A percentile compares a stretch with the other conserved stretches of the same genome.
phyloP scores from a whole-genome alignment of 1,284 basidiomycete genomes.

The Ceratobasidium sp. region DNA sequence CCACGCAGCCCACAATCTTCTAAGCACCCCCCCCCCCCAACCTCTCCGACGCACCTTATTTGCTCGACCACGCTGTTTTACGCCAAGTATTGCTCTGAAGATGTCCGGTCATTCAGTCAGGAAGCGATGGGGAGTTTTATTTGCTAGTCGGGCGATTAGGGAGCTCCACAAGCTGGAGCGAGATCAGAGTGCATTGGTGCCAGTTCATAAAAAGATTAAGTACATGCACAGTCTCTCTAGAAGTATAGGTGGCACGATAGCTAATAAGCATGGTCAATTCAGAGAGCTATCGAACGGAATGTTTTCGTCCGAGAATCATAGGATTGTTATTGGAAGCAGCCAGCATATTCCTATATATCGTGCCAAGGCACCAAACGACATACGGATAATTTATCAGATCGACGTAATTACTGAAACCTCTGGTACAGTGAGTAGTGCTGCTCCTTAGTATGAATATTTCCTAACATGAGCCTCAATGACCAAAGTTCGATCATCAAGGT shows the following conservation, averaged over 20 bases:
- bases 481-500: constrained; percentile 21
- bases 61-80: too few relatives aligned
- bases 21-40: too few relatives aligned
- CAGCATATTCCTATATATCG: constrained; percentile 13
- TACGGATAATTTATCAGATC: constrained; percentile 14
- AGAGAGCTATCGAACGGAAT: constrained; percentile 10
- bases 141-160: constrained; percentile 5
- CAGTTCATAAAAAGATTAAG: constrained; percentile 8
- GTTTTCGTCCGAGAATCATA: constrained; percentile 14
- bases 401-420: neutral
- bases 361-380: neutral
- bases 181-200: constrained; percentile 9
- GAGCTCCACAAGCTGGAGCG: constrained; percentile 11
- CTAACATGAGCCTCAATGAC: neutral
- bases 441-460: neutral
- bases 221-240: neutral
- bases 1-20: too few relatives aligned
- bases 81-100: too few relatives aligned
- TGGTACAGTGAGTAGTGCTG: neutral
- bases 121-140: constrained; percentile 1
- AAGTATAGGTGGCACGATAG: neutral
- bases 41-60: too few relatives aligned
- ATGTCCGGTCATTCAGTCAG: too few relatives aligned
- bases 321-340: neutral
- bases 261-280: neutral